A percentile compares a stretch with the other conserved stretches of the same genome.
These are phyloP conservation scores for Kodamaea ohmeri DNA, from an alignment of 1,139 yeast genomes.

Conservation along the genomic window DNA sequence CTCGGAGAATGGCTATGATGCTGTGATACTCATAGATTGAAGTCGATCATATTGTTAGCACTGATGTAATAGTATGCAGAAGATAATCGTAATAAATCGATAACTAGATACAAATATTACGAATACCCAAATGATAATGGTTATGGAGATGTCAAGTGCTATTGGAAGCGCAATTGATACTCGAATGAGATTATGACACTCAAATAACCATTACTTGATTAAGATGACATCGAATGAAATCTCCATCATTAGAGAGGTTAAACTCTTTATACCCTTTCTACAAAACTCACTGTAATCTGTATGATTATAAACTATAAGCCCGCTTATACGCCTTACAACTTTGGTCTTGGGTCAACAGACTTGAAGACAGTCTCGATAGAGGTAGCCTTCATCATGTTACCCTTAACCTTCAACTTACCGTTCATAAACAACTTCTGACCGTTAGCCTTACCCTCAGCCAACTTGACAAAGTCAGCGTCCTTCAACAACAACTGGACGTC, in stretches of 20 bases:
- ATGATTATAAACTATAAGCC: constrained; percentile 8
- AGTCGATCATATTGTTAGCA: too few relatives aligned
- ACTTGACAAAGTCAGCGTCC: constrained; percentile 65
- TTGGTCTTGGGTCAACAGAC: constrained; percentile 56
- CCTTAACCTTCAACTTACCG: constrained; percentile 83
- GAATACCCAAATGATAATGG: too few relatives aligned
- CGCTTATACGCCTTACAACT: constrained; percentile 29
- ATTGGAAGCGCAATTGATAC: too few relatives aligned
- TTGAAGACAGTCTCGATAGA: constrained; percentile 72
- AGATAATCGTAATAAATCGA: too few relatives aligned
- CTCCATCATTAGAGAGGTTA: neutral
- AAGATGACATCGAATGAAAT: neutral
- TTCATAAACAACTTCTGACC: constrained; percentile 83
- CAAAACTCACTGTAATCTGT: constrained; percentile 1
- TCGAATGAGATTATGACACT: too few relatives aligned
- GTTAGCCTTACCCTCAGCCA: constrained; percentile 75
- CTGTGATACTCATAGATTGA: too few relatives aligned
- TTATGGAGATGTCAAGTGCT: too few relatives aligned
- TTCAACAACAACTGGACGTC: constrained; percentile 66
- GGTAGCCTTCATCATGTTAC: constrained; percentile 88
- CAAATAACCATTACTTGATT: too few relatives aligned
- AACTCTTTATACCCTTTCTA: neutral
- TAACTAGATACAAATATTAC: too few relatives aligned
- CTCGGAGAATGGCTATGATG: too few relatives aligned
- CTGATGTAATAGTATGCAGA: too few relatives aligned